Base-by-base conservation (phyloP, 352 stramenopile genomes). In the Pythium periplocum region DNA sequence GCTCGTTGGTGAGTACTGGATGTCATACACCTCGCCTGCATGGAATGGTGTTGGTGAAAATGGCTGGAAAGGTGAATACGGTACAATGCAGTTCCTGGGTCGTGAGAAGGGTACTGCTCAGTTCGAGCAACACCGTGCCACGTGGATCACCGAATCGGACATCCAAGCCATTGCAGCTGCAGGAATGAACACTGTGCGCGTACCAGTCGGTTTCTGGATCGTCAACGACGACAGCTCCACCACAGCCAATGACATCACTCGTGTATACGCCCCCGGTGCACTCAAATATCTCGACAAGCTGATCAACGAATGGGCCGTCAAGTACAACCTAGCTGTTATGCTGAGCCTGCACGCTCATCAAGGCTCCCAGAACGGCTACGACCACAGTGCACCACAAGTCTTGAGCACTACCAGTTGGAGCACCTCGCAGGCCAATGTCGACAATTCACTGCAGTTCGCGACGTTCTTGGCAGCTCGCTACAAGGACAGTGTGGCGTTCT, bases 131-230 rank as follows among this genome's bases (percentile, higher is more conserved):
- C 80, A 90, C 61, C 78, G 64, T 26, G 49, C 68, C 6, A 71
- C 67, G 36, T 90, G 79, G 63, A 72, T 88, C 45, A 83, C 61
- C 0, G 64, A 69, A 42, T 36, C 57, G 1, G 80, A 90, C 60
- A 62, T 90, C 17, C 9, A 45, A 2, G 50, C 64, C 37, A 57
- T 90, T 32, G 59, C 62, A n/a, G 36, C 53, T 4, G 42, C 38
- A 7, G 70, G 70, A 55, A 80, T 64, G 35, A 64, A 64, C 46
- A 55, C 51, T 1, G 57, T 64, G 35, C 57, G 57, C n/a, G 57
- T 64, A 7, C 69, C 80, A 6, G 46, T 87, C 31, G 65, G 70
- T 4, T 74, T 73, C 61, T 90, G 75, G 73, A 86, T 87, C 48
- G 53, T 75, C 5, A 61, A 57, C 45, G 55, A 63, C 35, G 54